Conservation (phyloP, 164 flowering plant genomes). For the Piper betle region DNA sequence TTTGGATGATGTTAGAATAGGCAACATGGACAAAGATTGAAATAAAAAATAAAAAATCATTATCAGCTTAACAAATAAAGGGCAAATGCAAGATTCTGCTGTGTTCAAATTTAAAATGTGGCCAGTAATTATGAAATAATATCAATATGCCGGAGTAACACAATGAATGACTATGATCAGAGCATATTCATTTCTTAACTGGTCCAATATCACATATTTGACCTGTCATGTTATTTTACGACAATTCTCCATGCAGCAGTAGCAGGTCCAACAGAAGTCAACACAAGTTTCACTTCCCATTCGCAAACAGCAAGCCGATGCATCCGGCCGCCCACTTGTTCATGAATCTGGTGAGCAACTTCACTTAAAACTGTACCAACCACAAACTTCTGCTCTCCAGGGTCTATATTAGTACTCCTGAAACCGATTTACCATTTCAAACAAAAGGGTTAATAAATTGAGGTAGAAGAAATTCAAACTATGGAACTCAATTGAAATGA, state of each 20-base stretch:
- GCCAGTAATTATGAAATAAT: too few relatives aligned
- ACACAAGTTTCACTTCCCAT: slow-evolving; percentile 97
- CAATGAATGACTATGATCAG: too few relatives aligned
- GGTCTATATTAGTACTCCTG: slow-evolving; percentile 53
- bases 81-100: too few relatives aligned
- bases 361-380: slow-evolving; percentile 55
- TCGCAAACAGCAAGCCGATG: slow-evolving; percentile 77
- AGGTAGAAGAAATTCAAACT: neutral
- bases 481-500: too few relatives aligned
- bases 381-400: slow-evolving; percentile 44
- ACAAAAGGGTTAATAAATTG: neutral
- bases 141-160: too few relatives aligned
- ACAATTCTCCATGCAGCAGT: slow-evolving; percentile 92
- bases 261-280: slow-evolving; percentile 57
- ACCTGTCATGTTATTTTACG: slow-evolving; percentile 85
- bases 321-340: slow-evolving; percentile 80
- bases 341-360: slow-evolving; percentile 63
- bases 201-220: slow-evolving; percentile 85
- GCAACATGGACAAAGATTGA: neutral
- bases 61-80: too few relatives aligned
- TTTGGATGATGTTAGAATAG: neutral
- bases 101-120: too few relatives aligned
- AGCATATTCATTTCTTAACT: too few relatives aligned
- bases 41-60: too few relatives aligned
- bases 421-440: slow-evolving; percentile 1